phyloP scores from a whole-genome alignment of 352 stramenopile genomes.

The Pythium brachiatum region DNA sequence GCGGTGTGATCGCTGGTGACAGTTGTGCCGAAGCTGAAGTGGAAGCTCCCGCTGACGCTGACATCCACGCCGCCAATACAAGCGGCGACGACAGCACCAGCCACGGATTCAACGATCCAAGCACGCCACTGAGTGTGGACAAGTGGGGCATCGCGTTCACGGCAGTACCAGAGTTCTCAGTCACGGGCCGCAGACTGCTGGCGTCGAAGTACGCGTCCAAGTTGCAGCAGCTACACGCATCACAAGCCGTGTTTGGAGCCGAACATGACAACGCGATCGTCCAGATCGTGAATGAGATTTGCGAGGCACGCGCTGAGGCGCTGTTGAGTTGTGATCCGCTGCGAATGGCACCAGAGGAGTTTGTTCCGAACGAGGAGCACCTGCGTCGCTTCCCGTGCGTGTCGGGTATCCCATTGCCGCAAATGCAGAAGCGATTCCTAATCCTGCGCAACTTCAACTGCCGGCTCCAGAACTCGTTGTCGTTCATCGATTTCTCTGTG shows the following conservation, averaged over 20 bases:
- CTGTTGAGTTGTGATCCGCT: slow-evolving; percentile 77
- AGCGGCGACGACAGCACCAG: background rate
- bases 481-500: slow-evolving; percentile 82
- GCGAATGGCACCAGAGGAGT: slow-evolving; percentile 82
- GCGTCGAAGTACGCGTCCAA: slow-evolving; percentile 69
- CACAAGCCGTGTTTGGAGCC: slow-evolving; percentile 61
- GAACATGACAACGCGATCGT: slow-evolving; percentile 76
- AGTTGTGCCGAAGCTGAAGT: background rate
- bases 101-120: background rate
- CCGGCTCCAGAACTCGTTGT: slow-evolving; percentile 78
- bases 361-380: slow-evolving; percentile 65
- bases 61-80: background rate
- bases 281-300: slow-evolving; percentile 83
- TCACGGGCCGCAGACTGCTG: slow-evolving; percentile 69
- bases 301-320: slow-evolving; percentile 70
- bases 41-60: background rate
- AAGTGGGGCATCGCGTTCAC: slow-evolving; percentile 89
- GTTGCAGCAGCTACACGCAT: slow-evolving; percentile 57
- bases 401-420: slow-evolving; percentile 39
- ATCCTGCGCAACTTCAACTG: slow-evolving; percentile 89
- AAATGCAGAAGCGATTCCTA: slow-evolving; percentile 77
- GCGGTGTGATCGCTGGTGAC: background rate
- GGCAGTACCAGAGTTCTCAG: slow-evolving; percentile 79
- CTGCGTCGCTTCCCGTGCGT: slow-evolving; percentile 52
- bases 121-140: slow-evolving; percentile 34